Evolutionary conservation across 73 alveolate species (phyloP).

Genomic region (Urostyla sp.): DNA sequence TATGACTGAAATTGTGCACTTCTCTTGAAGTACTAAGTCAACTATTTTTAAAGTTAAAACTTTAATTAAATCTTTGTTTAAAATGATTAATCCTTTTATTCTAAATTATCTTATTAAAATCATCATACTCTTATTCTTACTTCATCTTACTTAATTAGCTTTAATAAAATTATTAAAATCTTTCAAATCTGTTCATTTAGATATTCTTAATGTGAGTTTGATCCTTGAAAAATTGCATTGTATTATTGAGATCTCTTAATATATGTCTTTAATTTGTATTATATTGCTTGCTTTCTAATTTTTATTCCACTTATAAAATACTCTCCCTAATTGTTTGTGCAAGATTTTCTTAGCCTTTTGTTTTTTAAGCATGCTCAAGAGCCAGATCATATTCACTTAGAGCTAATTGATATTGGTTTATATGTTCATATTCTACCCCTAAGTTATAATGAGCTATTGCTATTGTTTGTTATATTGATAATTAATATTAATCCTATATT

Average conservation of each 20-base stretch:
- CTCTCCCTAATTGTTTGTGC: neutral
- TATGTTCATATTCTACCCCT: conserved; percentile 52
- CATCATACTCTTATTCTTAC: no score
- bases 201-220: no score
- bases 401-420: neutral
- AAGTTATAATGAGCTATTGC: conserved; percentile 33
- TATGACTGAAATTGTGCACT: no score
- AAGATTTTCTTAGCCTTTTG: neutral
- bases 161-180: no score
- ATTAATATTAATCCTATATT: neutral
- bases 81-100: no score
- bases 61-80: no score
- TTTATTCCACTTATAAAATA: neutral
- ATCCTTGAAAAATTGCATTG: conserved; percentile 40
- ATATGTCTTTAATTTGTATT: neutral
- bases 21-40: no score
- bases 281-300: neutral
- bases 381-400: neutral
- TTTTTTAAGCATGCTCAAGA: neutral
- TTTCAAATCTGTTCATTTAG: neutral
- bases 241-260: neutral
- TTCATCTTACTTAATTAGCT: no score
- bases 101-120: no score
- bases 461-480: neutral
- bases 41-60: no score